A percentile compares a stretch with the other conserved stretches of the same genome.
These are phyloP conservation scores for Suillus discolor DNA, from an alignment of 768 basidiomycete genomes.

Conservation along the genomic window DNA sequence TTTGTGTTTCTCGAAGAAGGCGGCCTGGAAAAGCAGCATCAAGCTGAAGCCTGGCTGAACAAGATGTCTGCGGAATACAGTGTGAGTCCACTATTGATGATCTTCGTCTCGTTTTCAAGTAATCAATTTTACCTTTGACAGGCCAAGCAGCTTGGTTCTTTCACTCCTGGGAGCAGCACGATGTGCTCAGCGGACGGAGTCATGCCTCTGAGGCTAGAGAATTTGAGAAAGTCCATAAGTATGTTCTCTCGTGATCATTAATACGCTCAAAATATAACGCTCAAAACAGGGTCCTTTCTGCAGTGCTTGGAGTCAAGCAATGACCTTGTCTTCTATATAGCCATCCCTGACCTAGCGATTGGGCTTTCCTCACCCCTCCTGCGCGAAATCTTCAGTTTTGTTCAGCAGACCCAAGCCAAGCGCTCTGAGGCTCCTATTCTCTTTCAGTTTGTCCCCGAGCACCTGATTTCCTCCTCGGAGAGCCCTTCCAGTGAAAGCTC, in stretches of 20 bases:
- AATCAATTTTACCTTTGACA: constrained; percentile 30
- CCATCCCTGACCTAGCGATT: constrained; percentile 61
- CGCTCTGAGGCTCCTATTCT: constrained; percentile 52
- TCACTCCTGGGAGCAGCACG: constrained; percentile 53
- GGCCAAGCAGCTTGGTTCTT: constrained; percentile 63
- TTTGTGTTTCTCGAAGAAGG: constrained; percentile 73
- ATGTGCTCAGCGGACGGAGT: constrained; percentile 56
- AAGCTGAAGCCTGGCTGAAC: constrained; percentile 63
- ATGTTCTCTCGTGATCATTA: constrained; percentile 19
- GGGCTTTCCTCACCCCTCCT: constrained; percentile 65
- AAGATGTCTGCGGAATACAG: constrained; percentile 55
- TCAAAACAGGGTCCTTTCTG: constrained; percentile 6
- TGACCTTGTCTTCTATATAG: constrained; percentile 67
- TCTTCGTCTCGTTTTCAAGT: constrained; percentile 8
- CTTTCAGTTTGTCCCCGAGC: constrained; percentile 76
- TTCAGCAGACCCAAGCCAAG: constrained; percentile 57
- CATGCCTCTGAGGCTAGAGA: constrained; percentile 64
- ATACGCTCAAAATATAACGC: background rate
- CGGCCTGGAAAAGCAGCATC: constrained; percentile 44
- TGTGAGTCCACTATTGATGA: constrained; percentile 42
- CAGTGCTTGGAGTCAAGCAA: constrained; percentile 22
- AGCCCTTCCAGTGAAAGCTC: constrained; percentile 43
- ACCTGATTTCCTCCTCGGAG: constrained; percentile 51
- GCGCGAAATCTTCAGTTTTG: constrained; percentile 67
- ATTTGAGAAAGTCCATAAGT: constrained; percentile 71